Conservation (phyloP, 345 rosid species). For the Carallia pectinifolia region DNA sequence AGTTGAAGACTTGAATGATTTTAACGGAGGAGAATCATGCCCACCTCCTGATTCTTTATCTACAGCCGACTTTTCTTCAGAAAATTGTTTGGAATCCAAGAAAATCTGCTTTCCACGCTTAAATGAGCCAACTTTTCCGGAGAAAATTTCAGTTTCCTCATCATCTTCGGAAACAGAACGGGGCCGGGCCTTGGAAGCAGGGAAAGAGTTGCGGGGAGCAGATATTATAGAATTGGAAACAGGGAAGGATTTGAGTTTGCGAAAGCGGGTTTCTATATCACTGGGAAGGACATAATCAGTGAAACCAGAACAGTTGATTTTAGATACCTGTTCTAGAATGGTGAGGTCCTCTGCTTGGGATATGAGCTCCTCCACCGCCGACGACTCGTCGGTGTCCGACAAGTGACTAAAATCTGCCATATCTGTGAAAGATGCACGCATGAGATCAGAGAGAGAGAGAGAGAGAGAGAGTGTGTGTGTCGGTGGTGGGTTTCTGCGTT, state of each 20-base stretch:
- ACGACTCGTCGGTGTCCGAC: conserved; percentile 76
- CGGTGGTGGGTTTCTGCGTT: too few relatives aligned
- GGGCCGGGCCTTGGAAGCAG: too few relatives aligned
- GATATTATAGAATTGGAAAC: conserved; percentile 20
- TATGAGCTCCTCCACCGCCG: conserved; percentile 69
- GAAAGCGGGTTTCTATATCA: conserved; percentile 74
- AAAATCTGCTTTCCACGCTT: conserved; percentile 1
- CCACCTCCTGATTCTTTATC: conserved; percentile 13
- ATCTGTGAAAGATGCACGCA: not conserved
- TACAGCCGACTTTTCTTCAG: conserved; percentile 15
- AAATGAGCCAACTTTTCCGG: not conserved
- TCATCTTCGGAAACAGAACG: not conserved
- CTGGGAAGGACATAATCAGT: conserved; percentile 53
- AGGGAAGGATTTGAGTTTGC: conserved; percentile 70
- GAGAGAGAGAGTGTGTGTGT: not conserved
- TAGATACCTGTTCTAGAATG: conserved; percentile 69
- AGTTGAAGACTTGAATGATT: conserved; percentile 13
- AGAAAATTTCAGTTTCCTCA: conserved; percentile 1
- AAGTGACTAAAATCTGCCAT: conserved; percentile 68
- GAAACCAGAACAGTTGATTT: conserved; percentile 64
- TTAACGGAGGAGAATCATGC: conserved; percentile 13
- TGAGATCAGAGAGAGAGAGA: not conserved
- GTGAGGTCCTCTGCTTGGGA: conserved; percentile 68
- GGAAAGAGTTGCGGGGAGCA: not conserved
- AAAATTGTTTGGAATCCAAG: conserved; percentile 19